Percentiles rank a stretch among this genome's conserved stretches.
Evolutionary conservation across 2,329 filamentous ascomycete species (phyloP).

Genomic region (Penicillium occitanis): DNA sequence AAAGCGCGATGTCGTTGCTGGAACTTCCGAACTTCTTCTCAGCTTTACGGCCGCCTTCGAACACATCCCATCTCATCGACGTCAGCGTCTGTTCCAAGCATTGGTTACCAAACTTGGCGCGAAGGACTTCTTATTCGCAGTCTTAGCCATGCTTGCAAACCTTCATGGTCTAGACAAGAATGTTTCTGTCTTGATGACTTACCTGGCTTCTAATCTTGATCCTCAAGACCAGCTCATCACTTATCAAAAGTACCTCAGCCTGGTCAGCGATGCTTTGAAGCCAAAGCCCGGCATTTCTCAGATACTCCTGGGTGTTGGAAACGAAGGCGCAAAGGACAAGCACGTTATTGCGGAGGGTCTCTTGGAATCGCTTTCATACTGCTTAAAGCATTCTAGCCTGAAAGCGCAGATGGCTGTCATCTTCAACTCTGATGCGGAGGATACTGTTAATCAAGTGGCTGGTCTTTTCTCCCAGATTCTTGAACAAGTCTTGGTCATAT

Average conservation of each 20-base stretch:
- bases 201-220: conserved; percentile 70
- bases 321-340: conserved; percentile 49
- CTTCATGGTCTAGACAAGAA: conserved; percentile 76
- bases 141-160: conserved; percentile 87
- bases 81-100: conserved; percentile 78
- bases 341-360: conserved; percentile 45
- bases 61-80: conserved; percentile 85
- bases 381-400: conserved; percentile 44
- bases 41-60: conserved; percentile 97
- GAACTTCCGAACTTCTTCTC: conserved; percentile 83
- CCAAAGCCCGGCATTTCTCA: conserved; percentile 72
- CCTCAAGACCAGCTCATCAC: conserved; percentile 73
- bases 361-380: conserved; percentile 41
- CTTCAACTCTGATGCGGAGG: conserved; percentile 41
- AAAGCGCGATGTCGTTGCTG: conserved; percentile 74
- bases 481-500: conserved; percentile 64
- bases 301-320: conserved; percentile 64
- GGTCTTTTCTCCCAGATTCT: conserved; percentile 68
- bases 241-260: conserved; percentile 71
- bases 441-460: conserved; percentile 65
- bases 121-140: conserved; percentile 81
- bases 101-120: conserved; percentile 82
- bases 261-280: conserved; percentile 73
- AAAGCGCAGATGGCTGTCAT: conserved; percentile 41
- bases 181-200: conserved; percentile 71